Base-by-base conservation (phyloP, 2,329 filamentous ascomycete species). In the Clarireedia hainanense region DNA sequence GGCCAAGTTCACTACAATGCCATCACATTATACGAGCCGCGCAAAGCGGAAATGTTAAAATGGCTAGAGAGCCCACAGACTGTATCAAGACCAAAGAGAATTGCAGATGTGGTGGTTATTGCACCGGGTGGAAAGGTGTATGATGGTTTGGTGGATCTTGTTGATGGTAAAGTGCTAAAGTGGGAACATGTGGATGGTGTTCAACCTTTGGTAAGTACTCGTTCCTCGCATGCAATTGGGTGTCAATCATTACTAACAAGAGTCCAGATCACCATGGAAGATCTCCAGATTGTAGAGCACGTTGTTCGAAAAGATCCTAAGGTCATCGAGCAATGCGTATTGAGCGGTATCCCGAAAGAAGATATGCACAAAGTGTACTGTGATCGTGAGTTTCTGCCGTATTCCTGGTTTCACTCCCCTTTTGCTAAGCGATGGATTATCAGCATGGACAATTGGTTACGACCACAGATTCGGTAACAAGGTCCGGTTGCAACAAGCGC, bases 291-390 rank as follows among this genome's bases (percentile, higher is more conserved):
- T 55, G 91, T 95, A 1, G 91, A 96, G 72, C 77, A 80, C 56
- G 73, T 91, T 47, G 81, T 84, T 58, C 82, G 91, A 61, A 84
- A 83, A 64, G 89, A 96, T 67, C 82, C 88, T 14, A 88, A 86
- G 65, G 90, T 96, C 58, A 94, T 96, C 62, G 89, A 96, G 72
- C 91, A 96, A 71, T 96, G 91, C 67, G 81, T 80, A 6, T 80
- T 96, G 58, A 80, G 90, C 57, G 91, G 91, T 1, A 89, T 96
- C 58, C 81, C 89, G 12, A 79, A 78, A 56, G 79, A 88, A 63
- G 88, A 95, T 58, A 96, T 96, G 91, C 76, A 94, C 76, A 96
- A 96, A 73, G 89, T 96, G 48, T 96, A 95, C 75, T 95, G 91
- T 71, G 91, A 96, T 69, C 90, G 83, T 79, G 69, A 72, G 80